These are phyloP conservation scores for Volvariella surrecta DNA, from an alignment of 1,284 basidiomycete species.

Conservation along the genomic window DNA sequence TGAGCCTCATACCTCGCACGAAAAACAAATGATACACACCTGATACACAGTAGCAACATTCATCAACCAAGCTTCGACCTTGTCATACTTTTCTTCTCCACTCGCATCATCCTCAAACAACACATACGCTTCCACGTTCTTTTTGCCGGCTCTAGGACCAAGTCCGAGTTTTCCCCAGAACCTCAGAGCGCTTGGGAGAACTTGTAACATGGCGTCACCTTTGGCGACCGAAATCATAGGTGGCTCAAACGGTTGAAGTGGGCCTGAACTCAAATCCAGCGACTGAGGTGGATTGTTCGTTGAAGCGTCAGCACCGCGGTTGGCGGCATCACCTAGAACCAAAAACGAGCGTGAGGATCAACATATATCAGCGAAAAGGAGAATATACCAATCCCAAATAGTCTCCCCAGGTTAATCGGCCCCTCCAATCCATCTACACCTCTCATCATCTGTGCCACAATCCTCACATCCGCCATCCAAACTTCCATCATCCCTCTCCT, in stretches of 20 bases:
- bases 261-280: too few species aligned
- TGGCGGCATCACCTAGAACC: not conserved
- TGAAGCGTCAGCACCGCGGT: too few species aligned
- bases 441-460: too few species aligned
- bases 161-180: conserved; percentile 82
- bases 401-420: conserved; percentile 22
- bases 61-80: conserved; percentile 51
- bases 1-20: too few species aligned
- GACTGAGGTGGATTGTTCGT: too few species aligned
- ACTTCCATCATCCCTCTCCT: too few species aligned
- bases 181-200: conserved; percentile 56
- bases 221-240: conserved; percentile 59
- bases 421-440: conserved; percentile 7
- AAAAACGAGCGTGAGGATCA: not conserved
- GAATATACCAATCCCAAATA: conserved; percentile 32
- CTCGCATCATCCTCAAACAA: conserved; percentile 55
- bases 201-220: conserved; percentile 50
- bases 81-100: conserved; percentile 31
- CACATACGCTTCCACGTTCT: conserved; percentile 59
- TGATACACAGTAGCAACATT: conserved; percentile 44
- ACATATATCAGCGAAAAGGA: not conserved
- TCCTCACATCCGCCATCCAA: too few species aligned
- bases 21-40: too few species aligned
- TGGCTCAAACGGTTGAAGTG: conserved; percentile 34
- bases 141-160: conserved; percentile 57